A percentile compares a stretch with the other conserved stretches of the same genome.
phyloP scores from a whole-genome alignment of 1,284 basidiomycete genomes.

The Cerioporus squamosus region DNA sequence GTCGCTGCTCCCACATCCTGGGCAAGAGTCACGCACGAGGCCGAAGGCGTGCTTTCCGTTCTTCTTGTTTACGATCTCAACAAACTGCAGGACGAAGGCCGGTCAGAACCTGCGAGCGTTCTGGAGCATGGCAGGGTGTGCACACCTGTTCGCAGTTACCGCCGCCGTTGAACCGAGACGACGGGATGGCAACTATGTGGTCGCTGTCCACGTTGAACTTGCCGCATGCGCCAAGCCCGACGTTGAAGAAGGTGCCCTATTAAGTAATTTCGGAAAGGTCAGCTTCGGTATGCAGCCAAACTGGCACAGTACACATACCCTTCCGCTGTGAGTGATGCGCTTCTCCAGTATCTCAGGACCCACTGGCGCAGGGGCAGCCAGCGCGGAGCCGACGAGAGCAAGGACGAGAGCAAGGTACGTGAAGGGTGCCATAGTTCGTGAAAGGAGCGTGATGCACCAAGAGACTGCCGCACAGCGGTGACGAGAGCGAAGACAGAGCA shows the following conservation, averaged over 20 bases:
- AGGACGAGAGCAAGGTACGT: conserved; percentile 25
- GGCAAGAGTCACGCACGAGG: conserved; percentile 37
- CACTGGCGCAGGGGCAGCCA: conserved; percentile 51
- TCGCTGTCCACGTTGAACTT: conserved; percentile 37
- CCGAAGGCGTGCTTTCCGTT: conserved; percentile 36
- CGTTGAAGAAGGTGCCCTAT: conserved; percentile 45
- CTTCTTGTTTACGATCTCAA: conserved; percentile 34
- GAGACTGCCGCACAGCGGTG: conserved; percentile 19
- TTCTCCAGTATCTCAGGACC: conserved; percentile 44
- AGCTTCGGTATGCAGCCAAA: neutral
- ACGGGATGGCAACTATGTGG: conserved; percentile 42
- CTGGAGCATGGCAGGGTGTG: too few relatives aligned
- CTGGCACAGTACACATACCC: conserved; percentile 34
- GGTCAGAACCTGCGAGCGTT: neutral
- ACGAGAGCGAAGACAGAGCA: neutral
- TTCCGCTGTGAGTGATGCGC: conserved; percentile 48
- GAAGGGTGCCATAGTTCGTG: conserved; percentile 12
- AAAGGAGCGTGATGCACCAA: neutral
- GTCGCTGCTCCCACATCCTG: conserved; percentile 34
- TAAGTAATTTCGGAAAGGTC: neutral
- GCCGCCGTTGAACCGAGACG: conserved; percentile 35
- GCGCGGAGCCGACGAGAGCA: conserved; percentile 44
- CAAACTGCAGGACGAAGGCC: conserved; percentile 14
- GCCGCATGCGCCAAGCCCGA: conserved; percentile 46
- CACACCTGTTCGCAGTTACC: conserved; percentile 42